These are phyloP conservation scores for Dorcoceras hygrometricum DNA, from an alignment of 257 asterid species.

Conservation along the genomic window DNA sequence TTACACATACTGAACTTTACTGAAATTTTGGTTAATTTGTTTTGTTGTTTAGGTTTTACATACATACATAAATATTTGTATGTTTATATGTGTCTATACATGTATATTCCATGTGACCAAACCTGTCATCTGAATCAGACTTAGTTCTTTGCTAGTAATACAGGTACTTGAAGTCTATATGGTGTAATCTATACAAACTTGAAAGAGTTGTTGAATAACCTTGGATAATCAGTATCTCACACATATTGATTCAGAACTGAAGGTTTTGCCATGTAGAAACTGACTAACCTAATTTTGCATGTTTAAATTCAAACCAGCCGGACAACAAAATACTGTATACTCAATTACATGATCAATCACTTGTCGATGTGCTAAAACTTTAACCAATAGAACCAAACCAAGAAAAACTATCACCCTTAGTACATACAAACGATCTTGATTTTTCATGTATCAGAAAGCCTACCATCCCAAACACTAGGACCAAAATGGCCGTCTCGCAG, in stretches of 20 bases:
- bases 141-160: too few relatives aligned
- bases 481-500: too few relatives aligned
- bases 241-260: not conserved
- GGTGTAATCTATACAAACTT: too few relatives aligned
- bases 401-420: not conserved
- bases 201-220: not conserved
- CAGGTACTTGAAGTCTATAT: not conserved
- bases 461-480: too few relatives aligned
- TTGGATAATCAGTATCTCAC: not conserved
- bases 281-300: not conserved
- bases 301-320: too few relatives aligned
- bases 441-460: too few relatives aligned
- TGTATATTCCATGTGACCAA: not conserved
- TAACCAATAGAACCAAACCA: not conserved
- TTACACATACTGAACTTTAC: not conserved
- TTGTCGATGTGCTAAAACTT: too few relatives aligned
- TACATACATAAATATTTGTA: too few relatives aligned
- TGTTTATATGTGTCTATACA: too few relatives aligned
- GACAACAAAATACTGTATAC: too few relatives aligned
- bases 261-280: not conserved
- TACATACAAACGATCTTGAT: too few relatives aligned
- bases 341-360: not conserved
- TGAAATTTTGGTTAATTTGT: not conserved
- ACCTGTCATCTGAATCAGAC: not conserved
- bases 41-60: not conserved